Evolutionary conservation across 495 filamentous ascomycete species (phyloP).

Genomic region (Aspergillus baeticus): DNA sequence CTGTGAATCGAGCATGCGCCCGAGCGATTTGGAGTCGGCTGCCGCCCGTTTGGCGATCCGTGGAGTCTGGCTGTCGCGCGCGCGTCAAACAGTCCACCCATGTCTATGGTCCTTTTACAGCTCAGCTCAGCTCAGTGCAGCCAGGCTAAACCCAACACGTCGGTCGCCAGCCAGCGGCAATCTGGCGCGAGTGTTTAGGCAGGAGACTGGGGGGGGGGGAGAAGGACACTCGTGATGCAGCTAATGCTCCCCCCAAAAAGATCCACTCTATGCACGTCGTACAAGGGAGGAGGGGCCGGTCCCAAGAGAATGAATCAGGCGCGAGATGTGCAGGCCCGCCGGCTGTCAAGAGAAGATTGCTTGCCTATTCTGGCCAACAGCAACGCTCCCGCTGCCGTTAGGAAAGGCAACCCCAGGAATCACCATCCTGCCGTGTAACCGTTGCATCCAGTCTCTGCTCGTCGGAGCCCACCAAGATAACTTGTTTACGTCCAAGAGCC

Average conservation of each 20-base stretch:
- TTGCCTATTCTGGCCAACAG: conserved; percentile 16
- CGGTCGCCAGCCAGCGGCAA: conserved; percentile 5
- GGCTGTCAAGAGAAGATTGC: conserved; percentile 12
- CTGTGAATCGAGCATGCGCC: not conserved
- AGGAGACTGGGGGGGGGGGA: conserved; percentile 7
- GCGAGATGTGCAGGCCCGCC: conserved; percentile 15
- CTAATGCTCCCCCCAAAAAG: conserved; percentile 10
- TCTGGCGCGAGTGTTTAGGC: not conserved
- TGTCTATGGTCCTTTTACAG: not conserved
- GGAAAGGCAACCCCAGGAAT: conserved; percentile 9
- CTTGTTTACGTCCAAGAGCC: not conserved
- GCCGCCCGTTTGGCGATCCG: not conserved
- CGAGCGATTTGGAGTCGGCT: not conserved
- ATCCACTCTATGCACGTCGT: conserved; percentile 24
- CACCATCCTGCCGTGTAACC: conserved; percentile 14
- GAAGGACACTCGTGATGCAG: conserved; percentile 20
- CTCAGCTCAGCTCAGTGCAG: not conserved
- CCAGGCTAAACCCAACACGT: not conserved
- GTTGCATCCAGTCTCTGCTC: conserved; percentile 22
- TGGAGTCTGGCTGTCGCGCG: conserved; percentile 5
- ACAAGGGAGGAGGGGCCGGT: conserved; percentile 20
- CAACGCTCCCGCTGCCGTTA: conserved; percentile 7
- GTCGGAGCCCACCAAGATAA: conserved; percentile 19
- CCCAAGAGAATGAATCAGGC: conserved; percentile 10
- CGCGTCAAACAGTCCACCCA: conserved; percentile 1